phyloP scores from a whole-genome alignment of 2,329 filamentous ascomycete genomes.

The Diaporthe citri region DNA sequence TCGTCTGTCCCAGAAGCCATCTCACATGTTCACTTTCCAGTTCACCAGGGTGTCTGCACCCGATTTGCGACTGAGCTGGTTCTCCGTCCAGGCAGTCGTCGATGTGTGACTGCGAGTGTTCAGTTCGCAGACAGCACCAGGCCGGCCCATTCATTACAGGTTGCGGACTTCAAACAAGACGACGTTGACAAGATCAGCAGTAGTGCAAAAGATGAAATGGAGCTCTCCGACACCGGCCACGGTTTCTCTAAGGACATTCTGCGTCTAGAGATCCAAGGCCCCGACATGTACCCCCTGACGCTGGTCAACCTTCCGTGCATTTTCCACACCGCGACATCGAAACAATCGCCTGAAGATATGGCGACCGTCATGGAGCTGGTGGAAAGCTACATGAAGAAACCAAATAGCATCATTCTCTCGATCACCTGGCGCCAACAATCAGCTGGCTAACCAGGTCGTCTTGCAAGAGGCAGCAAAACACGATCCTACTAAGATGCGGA shows the following conservation, averaged over 20 bases:
- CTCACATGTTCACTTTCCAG: constrained; percentile 16
- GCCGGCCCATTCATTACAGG: neutral
- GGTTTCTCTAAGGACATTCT: constrained; percentile 56
- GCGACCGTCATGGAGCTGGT: constrained; percentile 57
- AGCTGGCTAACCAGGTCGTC: constrained; percentile 68
- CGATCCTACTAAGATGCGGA: constrained; percentile 52
- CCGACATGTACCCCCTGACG: constrained; percentile 60
- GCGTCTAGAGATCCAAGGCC: constrained; percentile 56
- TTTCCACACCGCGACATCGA: constrained; percentile 56
- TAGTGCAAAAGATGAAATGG: constrained; percentile 57
- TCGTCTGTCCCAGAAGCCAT: constrained; percentile 34
- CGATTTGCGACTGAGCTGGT: constrained; percentile 33
- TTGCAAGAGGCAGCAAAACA: constrained; percentile 50
- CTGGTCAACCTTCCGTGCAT: constrained; percentile 66
- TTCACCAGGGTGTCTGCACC: constrained; percentile 16
- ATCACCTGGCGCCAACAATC: constrained; percentile 62
- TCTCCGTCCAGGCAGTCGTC: neutral
- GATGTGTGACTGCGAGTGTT: neutral
- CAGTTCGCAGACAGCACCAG: neutral
- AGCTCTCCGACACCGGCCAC: constrained; percentile 49
- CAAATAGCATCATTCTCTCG: constrained; percentile 66
- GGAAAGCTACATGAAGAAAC: constrained; percentile 63
- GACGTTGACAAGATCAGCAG: constrained; percentile 44
- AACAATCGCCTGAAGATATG: constrained; percentile 53
- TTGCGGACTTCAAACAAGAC: neutral